phyloP scores from a whole-genome alignment of 2,329 filamentous ascomycete species.

The Thelonectria blattea region DNA sequence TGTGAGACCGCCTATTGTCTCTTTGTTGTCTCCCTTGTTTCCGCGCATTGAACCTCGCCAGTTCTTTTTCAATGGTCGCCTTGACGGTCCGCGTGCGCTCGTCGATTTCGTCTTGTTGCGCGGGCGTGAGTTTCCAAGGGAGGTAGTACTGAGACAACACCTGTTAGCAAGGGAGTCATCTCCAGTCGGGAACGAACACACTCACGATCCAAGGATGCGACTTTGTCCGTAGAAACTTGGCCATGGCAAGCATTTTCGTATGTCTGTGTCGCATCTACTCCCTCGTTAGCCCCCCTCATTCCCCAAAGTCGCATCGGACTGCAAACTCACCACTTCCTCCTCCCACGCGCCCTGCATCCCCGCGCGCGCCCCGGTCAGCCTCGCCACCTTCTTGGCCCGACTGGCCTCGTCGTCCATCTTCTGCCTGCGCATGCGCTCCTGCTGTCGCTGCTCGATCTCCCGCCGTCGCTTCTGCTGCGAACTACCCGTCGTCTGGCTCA shows the following conservation, averaged over 20 bases:
- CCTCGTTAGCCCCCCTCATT: slow-evolving; percentile 23
- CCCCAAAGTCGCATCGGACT: background rate
- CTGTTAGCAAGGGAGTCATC: background rate
- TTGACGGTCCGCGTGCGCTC: slow-evolving; percentile 72
- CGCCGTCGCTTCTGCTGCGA: slow-evolving; percentile 71
- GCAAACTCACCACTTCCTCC: slow-evolving; percentile 70
- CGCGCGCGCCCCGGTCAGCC: slow-evolving; percentile 65
- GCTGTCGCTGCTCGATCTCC: slow-evolving; percentile 83
- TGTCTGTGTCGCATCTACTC: slow-evolving; percentile 80
- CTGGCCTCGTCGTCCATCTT: slow-evolving; percentile 73
- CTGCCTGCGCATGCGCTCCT: slow-evolving; percentile 76
- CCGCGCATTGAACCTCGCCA: slow-evolving; percentile 63
- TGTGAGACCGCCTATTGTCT: slow-evolving; percentile 19
- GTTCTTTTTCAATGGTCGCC: slow-evolving; percentile 67
- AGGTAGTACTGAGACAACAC: slow-evolving; percentile 74
- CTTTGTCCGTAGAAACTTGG: slow-evolving; percentile 75
- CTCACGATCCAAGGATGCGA: slow-evolving; percentile 76
- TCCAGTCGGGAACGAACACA: background rate
- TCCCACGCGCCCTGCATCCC: slow-evolving; percentile 78
- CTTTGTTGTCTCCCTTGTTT: slow-evolving; percentile 48
- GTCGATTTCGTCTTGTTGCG: slow-evolving; percentile 74
- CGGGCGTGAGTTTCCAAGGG: slow-evolving; percentile 75
- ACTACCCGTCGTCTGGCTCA: slow-evolving; percentile 73
- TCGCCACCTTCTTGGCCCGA: slow-evolving; percentile 68
- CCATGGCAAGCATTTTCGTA: slow-evolving; percentile 71